Evolutionary conservation across 2,329 filamentous ascomycete genomes (phyloP), one percentile per base, ranked within the genome.

Genomic region (Colletotrichum falcatum): DNA sequence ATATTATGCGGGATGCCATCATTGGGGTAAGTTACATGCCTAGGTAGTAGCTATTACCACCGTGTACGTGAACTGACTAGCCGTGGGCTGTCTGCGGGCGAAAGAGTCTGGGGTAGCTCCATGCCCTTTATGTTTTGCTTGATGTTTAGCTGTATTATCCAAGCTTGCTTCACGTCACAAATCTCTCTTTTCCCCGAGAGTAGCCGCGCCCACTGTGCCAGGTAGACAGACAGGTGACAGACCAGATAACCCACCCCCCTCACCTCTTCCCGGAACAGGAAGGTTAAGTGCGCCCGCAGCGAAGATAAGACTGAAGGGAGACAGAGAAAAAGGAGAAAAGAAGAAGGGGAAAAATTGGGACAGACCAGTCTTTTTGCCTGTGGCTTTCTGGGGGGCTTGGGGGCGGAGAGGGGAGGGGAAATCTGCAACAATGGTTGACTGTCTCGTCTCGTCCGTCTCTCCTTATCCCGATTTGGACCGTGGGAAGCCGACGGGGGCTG

Each of bases 401-500:
- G 37, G 11, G 37, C 2, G 37, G 5, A 12, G 37, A 39, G 37
- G 37, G 14, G 37, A 11, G 18, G 9, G 28, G 28, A 20, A 20
- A 28, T 9, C 42, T n/a, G 26, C 37, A 44, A 59, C 7, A n/a
- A n/a, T 8, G 26, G 23, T 5, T 16, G 37, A 4, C 14, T 5
- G 14, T 3, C 35, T 37, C 3, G n/a, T n/a, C n/a, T n/a, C n/a
- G n/a, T n/a, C 37, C 37, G 14, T 39, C 33, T 8, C 39, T 42
- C 6, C 16, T 20, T 20, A 12, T 23, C 16, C 64, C 66, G 42
- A 56, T 56, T 66, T 66, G 62, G 49, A 55, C 62, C 63, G 62
- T 48, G 56, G 66, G 51, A 70, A 70, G 66, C 66, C 66, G 66
- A 35, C 18, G 11, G 18, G 49, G 28, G 28, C 49, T 12, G 18